A percentile compares a stretch with the other conserved stretches of the same genome.
Evolutionary conservation across 345 rosid genomes (phyloP).

Genomic region (Mallotus nudiflorus): DNA sequence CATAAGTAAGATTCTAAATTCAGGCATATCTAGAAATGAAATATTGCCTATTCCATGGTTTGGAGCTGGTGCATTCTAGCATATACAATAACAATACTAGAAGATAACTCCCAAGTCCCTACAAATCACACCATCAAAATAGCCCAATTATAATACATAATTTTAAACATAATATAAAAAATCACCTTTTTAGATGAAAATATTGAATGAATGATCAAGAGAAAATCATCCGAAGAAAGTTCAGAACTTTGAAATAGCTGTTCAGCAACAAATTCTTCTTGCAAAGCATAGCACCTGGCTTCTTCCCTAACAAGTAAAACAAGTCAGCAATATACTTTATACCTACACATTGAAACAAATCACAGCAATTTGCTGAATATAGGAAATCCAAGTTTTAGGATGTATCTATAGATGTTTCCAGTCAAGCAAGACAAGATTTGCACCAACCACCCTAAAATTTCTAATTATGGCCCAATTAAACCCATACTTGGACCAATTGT

Average conservation of each 20-base stretch:
- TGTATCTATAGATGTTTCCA: neutral
- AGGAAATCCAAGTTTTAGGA: neutral
- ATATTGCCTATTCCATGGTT: neutral
- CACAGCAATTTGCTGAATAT: neutral
- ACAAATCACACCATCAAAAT: neutral
- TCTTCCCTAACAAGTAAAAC: slow-evolving; percentile 63
- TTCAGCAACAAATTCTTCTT: slow-evolving; percentile 84
- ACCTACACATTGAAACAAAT: neutral
- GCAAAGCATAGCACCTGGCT: slow-evolving; percentile 62
- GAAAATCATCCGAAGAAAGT: slow-evolving; percentile 67
- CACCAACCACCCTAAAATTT: too few relatives aligned
- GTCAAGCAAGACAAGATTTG: neutral
- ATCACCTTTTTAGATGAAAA: slow-evolving; percentile 71
- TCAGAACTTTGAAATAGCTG: slow-evolving; percentile 77
- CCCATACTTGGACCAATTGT: too few relatives aligned
- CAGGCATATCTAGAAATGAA: neutral
- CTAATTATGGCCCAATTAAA: too few relatives aligned
- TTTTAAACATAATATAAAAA: neutral
- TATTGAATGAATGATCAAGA: slow-evolving; percentile 57
- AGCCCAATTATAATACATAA: neutral
- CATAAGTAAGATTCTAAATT: neutral
- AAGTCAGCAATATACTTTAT: slow-evolving; percentile 4
- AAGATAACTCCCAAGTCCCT: neutral
- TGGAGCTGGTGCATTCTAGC: neutral
- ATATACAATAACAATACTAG: neutral